A percentile compares a stretch with the other conserved stretches of the same genome.
These are phyloP conservation scores for Alternaria ventricosa DNA, from an alignment of 2,329 filamentous ascomycete genomes.

Conservation along the genomic window DNA sequence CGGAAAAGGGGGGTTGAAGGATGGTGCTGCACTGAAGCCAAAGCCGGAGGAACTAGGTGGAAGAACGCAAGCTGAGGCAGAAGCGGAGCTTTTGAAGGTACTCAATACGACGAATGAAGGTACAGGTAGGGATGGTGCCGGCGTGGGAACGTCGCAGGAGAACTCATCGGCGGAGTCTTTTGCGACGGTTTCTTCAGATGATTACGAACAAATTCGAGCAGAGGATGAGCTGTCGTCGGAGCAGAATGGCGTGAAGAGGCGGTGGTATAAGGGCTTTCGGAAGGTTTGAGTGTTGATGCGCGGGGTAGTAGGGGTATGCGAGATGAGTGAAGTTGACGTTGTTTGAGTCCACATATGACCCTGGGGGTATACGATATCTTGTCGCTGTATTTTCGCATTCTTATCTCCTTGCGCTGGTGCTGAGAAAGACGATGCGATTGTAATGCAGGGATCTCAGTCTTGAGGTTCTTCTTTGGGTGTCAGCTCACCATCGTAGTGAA, in stretches of 20 bases:
- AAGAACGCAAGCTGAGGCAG: neutral
- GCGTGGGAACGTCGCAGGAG: neutral
- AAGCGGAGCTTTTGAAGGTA: neutral
- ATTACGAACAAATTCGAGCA: constrained; percentile 5
- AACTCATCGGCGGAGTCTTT: neutral
- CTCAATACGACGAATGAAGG: neutral
- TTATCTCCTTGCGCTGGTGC: too few species aligned
- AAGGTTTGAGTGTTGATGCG: neutral
- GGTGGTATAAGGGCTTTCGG: constrained; percentile 21
- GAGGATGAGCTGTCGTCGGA: neutral
- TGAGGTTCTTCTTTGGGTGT: neutral
- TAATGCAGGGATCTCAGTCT: neutral
- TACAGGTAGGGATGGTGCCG: neutral
- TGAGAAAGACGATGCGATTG: too few species aligned
- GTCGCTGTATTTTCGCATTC: too few species aligned
- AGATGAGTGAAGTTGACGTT: neutral
- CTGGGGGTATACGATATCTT: too few species aligned
- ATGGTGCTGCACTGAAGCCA: fast-evolving
- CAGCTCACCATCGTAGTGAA: neutral
- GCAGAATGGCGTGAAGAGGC: constrained; percentile 12
- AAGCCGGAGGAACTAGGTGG: neutral
- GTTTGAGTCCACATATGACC: fast-evolving
- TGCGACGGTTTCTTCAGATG: neutral
- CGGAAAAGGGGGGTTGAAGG: neutral
- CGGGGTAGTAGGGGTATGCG: too few species aligned